These are phyloP conservation scores for Penicillium coprophilum DNA, from an alignment of 495 filamentous ascomycete genomes.

Conservation along the genomic window DNA sequence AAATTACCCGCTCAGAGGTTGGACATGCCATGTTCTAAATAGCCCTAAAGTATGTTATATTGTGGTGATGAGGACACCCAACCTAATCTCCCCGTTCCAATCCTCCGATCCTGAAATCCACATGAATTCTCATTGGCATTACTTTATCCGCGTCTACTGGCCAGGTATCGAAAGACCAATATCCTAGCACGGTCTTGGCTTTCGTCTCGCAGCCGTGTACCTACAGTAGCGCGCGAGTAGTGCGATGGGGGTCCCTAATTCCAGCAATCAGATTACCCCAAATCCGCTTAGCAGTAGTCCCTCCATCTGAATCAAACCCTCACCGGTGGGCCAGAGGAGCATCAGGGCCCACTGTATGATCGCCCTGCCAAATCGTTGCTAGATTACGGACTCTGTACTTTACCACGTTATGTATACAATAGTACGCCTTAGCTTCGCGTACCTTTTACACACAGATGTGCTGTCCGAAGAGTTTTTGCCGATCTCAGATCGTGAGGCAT, in stretches of 20 bases:
- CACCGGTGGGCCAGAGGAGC: constrained; percentile 34
- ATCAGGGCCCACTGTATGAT: constrained; percentile 30
- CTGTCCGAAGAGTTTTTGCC: constrained; percentile 5
- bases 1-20: not conserved
- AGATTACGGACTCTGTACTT: constrained; percentile 11
- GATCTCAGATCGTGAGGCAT: constrained; percentile 20
- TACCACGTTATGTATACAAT: not conserved
- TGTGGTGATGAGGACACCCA: not conserved
- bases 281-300: constrained; percentile 13
- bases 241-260: constrained; percentile 15
- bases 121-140: constrained; percentile 5
- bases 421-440: not conserved
- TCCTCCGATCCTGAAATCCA: constrained; percentile 7
- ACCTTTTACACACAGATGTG: not conserved
- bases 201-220: constrained; percentile 28
- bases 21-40: not conserved
- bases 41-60: not conserved
- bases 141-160: constrained; percentile 4
- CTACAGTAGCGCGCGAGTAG: constrained; percentile 30
- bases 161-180: not conserved
- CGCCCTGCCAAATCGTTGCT: constrained; percentile 33
- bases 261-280: constrained; percentile 24
- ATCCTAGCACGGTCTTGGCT: constrained; percentile 23
- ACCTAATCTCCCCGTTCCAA: not conserved
- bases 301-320: constrained; percentile 29